Evolutionary conservation across 768 basidiomycete genomes (phyloP), one percentile per base, ranked within the genome.

Genomic region (Strobilomyces dryophilus): DNA sequence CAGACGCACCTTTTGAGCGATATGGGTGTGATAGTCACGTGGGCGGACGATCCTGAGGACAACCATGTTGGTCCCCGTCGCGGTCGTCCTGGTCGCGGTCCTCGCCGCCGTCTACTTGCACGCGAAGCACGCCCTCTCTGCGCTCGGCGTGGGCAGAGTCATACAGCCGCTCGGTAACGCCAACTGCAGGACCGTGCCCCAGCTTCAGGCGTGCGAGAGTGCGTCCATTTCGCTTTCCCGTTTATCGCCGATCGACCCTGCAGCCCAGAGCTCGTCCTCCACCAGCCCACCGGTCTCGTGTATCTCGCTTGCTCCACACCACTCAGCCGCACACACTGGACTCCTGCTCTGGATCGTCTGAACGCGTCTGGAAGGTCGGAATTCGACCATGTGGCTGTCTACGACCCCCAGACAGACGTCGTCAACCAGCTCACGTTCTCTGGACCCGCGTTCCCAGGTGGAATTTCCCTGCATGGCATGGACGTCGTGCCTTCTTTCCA

Each of bases 201-300:
- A 78, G n/a, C 66, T 87, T 18, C 69, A 81, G 53, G 86, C 84
- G 21, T 88, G 86, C 58, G 85, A 88, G 71, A 86, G 86, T 85
- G 60, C 24, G 77, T 43, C 44, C 6, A 5, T 20, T 20, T 29
- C 21, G 24, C n/a, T 39, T 21, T n/a, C 35, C 35, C 37, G 18
- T 10, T 20, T 9, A 9, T 18, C n/a, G 18, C 11, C 24, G 21
- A 41, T 20, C 9, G 8, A 10, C 39, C 18, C 20, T 10, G 29
- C 29, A 29, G 8, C 34, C 14, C 54, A 87, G 84, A 86, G 62
- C 63, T 80, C 27, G 75, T 83, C 4, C 68, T 85, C n/a, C 83
- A 85, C 51, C 73, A 78, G 43, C 73, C 80, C 1, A 74, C 74
- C 1, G 84, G 84, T 26, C 58, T 81, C 20, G 45, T 87, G 12